Conservation (phyloP, 1,139 yeast genomes). For the Candida sojae region DNA sequence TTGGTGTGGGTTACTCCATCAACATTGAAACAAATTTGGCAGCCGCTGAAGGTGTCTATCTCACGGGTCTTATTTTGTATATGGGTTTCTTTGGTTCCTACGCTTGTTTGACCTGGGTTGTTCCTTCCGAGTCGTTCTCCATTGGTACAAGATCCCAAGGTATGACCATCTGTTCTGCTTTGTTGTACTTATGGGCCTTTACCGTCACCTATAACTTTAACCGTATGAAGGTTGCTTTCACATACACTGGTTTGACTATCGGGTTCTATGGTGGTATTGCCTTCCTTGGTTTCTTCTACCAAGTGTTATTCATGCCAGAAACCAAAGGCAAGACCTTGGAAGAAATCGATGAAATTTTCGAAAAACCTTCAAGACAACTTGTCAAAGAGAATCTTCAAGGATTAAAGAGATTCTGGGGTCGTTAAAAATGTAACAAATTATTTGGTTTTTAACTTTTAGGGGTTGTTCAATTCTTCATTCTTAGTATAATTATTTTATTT, state of each 20-base stretch:
- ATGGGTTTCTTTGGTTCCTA: constrained; percentile 68
- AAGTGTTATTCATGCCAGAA: constrained; percentile 57
- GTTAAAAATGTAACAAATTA: background rate
- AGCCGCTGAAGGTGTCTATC: constrained; percentile 56
- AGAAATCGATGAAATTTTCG: constrained; percentile 56
- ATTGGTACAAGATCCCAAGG: constrained; percentile 50
- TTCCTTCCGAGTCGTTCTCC: constrained; percentile 51
- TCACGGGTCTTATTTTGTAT: constrained; percentile 61
- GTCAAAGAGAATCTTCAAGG: constrained; percentile 20
- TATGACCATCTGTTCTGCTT: constrained; percentile 57
- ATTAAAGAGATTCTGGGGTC: constrained; percentile 20
- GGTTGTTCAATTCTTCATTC: no score
- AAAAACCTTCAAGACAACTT: constrained; percentile 20
- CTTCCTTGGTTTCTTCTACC: constrained; percentile 57
- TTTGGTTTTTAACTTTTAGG: no score
- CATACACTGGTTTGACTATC: constrained; percentile 60
- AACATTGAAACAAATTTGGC: constrained; percentile 34
- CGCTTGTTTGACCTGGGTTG: constrained; percentile 61
- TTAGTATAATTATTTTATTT: no score
- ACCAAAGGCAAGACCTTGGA: constrained; percentile 60
- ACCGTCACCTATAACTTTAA: constrained; percentile 60
- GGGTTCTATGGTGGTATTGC: constrained; percentile 70
- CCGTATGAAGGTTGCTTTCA: constrained; percentile 56
- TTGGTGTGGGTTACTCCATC: constrained; percentile 54
- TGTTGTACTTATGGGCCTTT: constrained; percentile 63